Evolutionary conservation across 2,329 filamentous ascomycete species (phyloP).

Genomic region (Monosporascus ibericus): DNA sequence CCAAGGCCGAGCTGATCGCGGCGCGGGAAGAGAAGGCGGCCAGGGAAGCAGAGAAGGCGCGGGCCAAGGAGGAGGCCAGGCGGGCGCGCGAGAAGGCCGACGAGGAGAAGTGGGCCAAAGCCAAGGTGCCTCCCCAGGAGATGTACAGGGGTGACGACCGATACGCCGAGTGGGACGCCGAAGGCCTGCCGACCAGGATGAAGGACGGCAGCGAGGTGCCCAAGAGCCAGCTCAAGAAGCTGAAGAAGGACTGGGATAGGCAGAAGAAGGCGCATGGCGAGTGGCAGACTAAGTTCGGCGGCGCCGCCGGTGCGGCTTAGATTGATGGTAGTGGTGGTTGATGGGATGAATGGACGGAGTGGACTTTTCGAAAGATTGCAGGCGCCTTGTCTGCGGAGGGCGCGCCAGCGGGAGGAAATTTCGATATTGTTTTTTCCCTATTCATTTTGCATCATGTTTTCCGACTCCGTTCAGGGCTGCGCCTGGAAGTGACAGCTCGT

Average conservation of each 20-base stretch:
- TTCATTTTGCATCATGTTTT: too few relatives aligned
- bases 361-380: too few relatives aligned
- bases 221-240: slow-evolving; percentile 73
- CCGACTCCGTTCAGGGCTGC: too few relatives aligned
- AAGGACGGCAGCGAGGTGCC: slow-evolving; percentile 73
- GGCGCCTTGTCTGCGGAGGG: too few relatives aligned
- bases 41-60: slow-evolving; percentile 54
- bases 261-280: slow-evolving; percentile 82
- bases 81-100: slow-evolving; percentile 45
- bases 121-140: slow-evolving; percentile 47
- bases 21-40: slow-evolving; percentile 54
- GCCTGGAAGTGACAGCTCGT: too few relatives aligned
- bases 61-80: slow-evolving; percentile 49
- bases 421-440: too few relatives aligned
- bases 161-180: slow-evolving; percentile 74
- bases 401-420: too few relatives aligned
- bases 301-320: too few relatives aligned
- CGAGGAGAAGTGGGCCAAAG: slow-evolving; percentile 50
- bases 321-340: too few relatives aligned
- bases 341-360: too few relatives aligned
- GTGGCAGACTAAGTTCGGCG: slow-evolving; percentile 29
- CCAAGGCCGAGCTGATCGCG: slow-evolving; percentile 50
- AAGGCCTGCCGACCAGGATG: slow-evolving; percentile 73
- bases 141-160: slow-evolving; percentile 51
- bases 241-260: slow-evolving; percentile 83